These are phyloP conservation scores for Aspergillus sp. DNA, from an alignment of 2,329 filamentous ascomycete species.

Conservation along the genomic window DNA sequence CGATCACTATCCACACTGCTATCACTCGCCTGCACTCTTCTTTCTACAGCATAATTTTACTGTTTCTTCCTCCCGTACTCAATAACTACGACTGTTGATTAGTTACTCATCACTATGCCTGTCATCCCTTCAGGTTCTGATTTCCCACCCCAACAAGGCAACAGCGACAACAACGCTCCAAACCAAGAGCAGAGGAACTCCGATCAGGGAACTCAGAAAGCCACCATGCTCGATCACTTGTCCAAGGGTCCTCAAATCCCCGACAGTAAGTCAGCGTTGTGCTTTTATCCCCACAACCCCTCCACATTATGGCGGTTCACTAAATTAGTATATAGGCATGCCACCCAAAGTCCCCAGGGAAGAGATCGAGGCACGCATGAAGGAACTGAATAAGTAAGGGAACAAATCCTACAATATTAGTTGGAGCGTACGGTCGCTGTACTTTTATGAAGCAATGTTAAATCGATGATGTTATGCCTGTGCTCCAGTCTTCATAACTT, in stretches of 20 bases:
- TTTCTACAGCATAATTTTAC: not conserved
- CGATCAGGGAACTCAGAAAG: constrained; percentile 38
- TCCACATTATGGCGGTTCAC: not conserved
- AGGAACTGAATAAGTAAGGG: constrained; percentile 63
- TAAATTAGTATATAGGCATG: constrained; percentile 32
- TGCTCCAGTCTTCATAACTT: not conserved
- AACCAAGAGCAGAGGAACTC: constrained; percentile 22
- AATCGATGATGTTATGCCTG: not conserved
- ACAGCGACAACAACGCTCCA: constrained; percentile 22
- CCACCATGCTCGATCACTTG: constrained; percentile 35
- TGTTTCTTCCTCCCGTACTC: not conserved
- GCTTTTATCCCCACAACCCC: not conserved
- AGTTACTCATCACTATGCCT: constrained; percentile 27
- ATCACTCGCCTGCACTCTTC: not conserved
- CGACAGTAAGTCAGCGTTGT: constrained; percentile 30
- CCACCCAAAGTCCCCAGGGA: constrained; percentile 58
- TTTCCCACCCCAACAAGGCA: constrained; percentile 23
- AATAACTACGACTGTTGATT: not conserved
- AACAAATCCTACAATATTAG: not conserved
- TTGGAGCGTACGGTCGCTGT: not conserved
- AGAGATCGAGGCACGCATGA: constrained; percentile 65
- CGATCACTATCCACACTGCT: not conserved
- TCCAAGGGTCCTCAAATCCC: constrained; percentile 51
- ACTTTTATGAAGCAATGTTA: too few species aligned
- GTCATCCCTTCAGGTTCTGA: constrained; percentile 31